Evolutionary conservation across 805 yeast species (phyloP).

Genomic region (Candida patagonica): DNA sequence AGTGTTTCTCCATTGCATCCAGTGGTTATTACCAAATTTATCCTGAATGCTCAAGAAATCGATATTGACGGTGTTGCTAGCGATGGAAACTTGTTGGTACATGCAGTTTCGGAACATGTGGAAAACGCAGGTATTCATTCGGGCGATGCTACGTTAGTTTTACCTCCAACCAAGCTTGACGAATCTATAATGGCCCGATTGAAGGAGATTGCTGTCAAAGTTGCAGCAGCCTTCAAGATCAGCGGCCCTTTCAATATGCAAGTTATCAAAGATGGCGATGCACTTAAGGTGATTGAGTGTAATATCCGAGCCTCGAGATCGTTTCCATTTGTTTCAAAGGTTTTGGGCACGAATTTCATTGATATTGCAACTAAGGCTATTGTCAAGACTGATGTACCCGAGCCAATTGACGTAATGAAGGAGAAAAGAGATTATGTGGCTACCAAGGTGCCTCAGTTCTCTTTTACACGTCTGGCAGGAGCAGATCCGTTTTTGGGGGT

Average conservation of each 20-base stretch:
- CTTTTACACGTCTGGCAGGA: conserved; percentile 96
- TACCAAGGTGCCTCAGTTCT: conserved; percentile 96
- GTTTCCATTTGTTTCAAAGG: conserved; percentile 98
- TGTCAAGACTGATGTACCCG: conserved; percentile 58
- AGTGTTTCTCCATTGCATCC: conserved; percentile 94
- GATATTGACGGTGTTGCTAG: conserved; percentile 95
- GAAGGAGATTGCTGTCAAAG: conserved; percentile 84
- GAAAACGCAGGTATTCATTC: conserved; percentile 99
- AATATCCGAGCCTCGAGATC: conserved; percentile 97
- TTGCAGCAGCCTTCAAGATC: conserved; percentile 87
- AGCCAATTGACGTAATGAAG: conserved; percentile 77
- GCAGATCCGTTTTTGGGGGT: conserved; percentile 99
- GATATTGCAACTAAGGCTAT: conserved; percentile 90
- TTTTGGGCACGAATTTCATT: conserved; percentile 87
- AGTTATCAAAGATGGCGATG: conserved; percentile 62
- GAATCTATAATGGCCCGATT: conserved; percentile 59
- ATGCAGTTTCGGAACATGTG: conserved; percentile 94
- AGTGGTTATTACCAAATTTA: conserved; percentile 92
- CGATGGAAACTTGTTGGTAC: conserved; percentile 81
- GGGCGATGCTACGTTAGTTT: conserved; percentile 92
- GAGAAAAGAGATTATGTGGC: conserved; percentile 76
- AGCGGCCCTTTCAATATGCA: conserved; percentile 99
- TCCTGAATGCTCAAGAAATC: conserved; percentile 92
- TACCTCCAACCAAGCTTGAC: conserved; percentile 81
- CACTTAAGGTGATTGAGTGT: conserved; percentile 94